Evolutionary conservation across 495 filamentous ascomycete species (phyloP).

Genomic region (Penicillium argentinense): DNA sequence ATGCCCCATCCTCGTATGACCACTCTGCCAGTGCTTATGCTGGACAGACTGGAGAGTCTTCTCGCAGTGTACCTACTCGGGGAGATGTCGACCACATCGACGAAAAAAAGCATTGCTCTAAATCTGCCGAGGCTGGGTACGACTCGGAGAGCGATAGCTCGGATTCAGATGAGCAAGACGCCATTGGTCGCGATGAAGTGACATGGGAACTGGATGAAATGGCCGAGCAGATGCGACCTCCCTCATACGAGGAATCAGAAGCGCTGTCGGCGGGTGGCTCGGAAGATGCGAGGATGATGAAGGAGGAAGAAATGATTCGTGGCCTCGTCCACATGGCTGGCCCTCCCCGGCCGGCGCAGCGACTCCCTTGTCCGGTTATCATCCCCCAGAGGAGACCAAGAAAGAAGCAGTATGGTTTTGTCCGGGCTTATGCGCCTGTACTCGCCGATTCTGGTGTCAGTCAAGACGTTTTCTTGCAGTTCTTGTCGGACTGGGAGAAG

Average conservation of each 20-base stretch:
- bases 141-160: background rate
- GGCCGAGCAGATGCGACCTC: constrained; percentile 6
- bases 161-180: background rate
- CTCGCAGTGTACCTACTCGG: background rate
- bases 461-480: constrained; percentile 18
- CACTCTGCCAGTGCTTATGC: no score
- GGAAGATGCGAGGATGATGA: constrained; percentile 5
- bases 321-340: constrained; percentile 17
- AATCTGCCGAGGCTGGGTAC: constrained; percentile 1
- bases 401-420: constrained; percentile 21
- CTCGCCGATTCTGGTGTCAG: constrained; percentile 13
- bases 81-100: background rate
- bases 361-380: constrained; percentile 21
- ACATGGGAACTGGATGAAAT: constrained; percentile 22
- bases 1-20: background rate
- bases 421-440: constrained; percentile 10
- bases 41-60: background rate
- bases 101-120: background rate
- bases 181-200: constrained; percentile 9
- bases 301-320: constrained; percentile 9
- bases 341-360: constrained; percentile 2
- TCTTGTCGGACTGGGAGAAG: constrained; percentile 10
- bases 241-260: constrained; percentile 4
- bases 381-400: constrained; percentile 26
- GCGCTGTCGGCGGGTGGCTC: background rate